Evolutionary conservation across 2,329 filamentous ascomycete genomes (phyloP).

Genomic region (Aspergillus ibericus): DNA sequence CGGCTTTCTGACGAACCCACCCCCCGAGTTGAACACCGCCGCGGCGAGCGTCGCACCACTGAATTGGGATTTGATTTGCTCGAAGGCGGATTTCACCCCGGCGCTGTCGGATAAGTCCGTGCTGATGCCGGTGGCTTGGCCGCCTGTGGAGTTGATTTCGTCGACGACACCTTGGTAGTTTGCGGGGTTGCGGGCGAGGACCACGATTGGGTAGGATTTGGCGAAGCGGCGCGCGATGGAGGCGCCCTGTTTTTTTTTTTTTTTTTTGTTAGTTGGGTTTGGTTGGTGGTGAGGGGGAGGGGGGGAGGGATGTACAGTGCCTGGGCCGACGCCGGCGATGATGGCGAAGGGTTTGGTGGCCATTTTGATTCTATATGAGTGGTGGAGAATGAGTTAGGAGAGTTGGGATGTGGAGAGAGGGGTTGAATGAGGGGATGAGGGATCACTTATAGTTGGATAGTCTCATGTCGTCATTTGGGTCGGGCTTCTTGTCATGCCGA

Average conservation of each 20-base stretch:
- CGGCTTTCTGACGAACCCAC: constrained; percentile 58
- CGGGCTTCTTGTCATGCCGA: constrained; percentile 14
- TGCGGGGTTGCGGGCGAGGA: constrained; percentile 59
- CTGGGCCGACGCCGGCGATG: constrained; percentile 49
- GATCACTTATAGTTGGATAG: background rate
- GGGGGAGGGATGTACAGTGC: constrained; percentile 36
- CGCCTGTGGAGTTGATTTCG: constrained; percentile 60
- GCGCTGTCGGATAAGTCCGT: constrained; percentile 57
- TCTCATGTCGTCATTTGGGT: constrained; percentile 16
- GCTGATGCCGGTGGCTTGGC: constrained; percentile 61
- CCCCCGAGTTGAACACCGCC: constrained; percentile 62
- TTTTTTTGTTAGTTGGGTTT: background rate
- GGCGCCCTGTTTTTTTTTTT: constrained; percentile 45
- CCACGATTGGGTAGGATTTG: constrained; percentile 57
- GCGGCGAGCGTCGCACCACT: constrained; percentile 49
- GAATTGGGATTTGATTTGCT: constrained; percentile 55
- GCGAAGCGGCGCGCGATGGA: constrained; percentile 62
- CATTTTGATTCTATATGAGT: constrained; percentile 26
- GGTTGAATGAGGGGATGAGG: background rate
- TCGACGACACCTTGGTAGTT: constrained; percentile 57
- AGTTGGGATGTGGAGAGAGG: background rate
- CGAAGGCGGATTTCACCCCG: constrained; percentile 56
- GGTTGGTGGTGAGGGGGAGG: background rate
- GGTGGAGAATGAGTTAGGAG: background rate
- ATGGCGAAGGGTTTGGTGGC: constrained; percentile 45